These are phyloP conservation scores for Talaromyces marneffei DNA, from an alignment of 2,329 filamentous ascomycete genomes.

Conservation along the genomic window DNA sequence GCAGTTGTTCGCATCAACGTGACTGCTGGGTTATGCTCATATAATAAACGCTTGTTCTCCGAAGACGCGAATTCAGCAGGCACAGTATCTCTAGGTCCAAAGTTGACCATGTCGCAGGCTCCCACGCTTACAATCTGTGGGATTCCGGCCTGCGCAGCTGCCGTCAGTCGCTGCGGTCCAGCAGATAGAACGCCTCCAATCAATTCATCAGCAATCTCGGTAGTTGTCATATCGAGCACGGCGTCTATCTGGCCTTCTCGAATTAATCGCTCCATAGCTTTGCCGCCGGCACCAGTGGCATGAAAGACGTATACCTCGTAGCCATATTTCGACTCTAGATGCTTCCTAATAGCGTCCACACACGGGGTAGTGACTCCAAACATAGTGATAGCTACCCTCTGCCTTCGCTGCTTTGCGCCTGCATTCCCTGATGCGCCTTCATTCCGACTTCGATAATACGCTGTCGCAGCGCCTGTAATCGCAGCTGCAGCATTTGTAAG, in stretches of 20 bases:
- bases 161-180: slow-evolving; percentile 51
- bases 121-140: slow-evolving; percentile 54
- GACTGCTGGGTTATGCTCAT: slow-evolving; percentile 60
- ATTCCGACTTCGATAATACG: slow-evolving; percentile 24
- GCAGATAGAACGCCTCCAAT: slow-evolving; percentile 60
- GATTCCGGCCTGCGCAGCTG: slow-evolving; percentile 52
- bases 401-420: slow-evolving; percentile 27
- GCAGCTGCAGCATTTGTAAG: slow-evolving; percentile 59
- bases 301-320: slow-evolving; percentile 63
- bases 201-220: slow-evolving; percentile 60
- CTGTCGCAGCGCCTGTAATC: slow-evolving; percentile 53
- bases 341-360: slow-evolving; percentile 50
- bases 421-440: slow-evolving; percentile 20
- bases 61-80: slow-evolving; percentile 47
- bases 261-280: slow-evolving; percentile 62
- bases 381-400: slow-evolving; percentile 62
- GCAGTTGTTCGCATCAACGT: slow-evolving; percentile 60
- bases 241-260: slow-evolving; percentile 55
- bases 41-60: slow-evolving; percentile 42
- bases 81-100: slow-evolving; percentile 52
- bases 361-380: slow-evolving; percentile 68
- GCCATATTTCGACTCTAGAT: slow-evolving; percentile 43
- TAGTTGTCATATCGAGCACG: slow-evolving; percentile 65
- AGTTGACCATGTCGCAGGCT: slow-evolving; percentile 59
- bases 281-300: slow-evolving; percentile 62